Base-by-base conservation (phyloP, 805 yeast species). In the Candida nemodendra region DNA sequence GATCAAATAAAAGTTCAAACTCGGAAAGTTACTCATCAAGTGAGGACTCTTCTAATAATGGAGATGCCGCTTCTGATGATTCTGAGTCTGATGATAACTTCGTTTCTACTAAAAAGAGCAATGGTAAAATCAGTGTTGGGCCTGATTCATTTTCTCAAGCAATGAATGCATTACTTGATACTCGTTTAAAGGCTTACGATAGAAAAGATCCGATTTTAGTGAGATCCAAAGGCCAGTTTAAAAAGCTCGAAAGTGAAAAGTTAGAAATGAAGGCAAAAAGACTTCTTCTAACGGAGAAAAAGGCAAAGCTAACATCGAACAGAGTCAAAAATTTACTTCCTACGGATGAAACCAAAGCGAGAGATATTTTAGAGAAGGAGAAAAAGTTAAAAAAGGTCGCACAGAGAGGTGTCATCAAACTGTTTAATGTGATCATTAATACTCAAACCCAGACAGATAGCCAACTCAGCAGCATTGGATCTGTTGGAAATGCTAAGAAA, bases 121-220 rank as follows among this genome's bases (percentile, higher is more conserved):
- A 76, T 61, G 72, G 69, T 53, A 74, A 74, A 53, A 75, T 65
- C 30, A 82, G 75, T 43, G 88, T 82, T 60, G 91, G 89, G n/a
- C 73, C 87, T 1, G 81, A 71, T 30, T 71, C 79, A 2, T 91
- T 93, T 56, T 86, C 95, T 14, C 72, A 65, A 38, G 98, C 98
- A 0, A 78, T 93, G 55, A 78, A 69, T 48, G 93, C 95, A 12
- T 84, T 91, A 52, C 65, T 91, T 35, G 84, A 84, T 4, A 87
- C 98, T 2, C 81, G 79, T 53, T 69, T 91, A 48, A 93, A 93
- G 59, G 95, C 96, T 0, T 84, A 91, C 53, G 88, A 84, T 55
- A 73, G 97, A 56, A 75, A 75, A 30, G 95, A 90, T 59, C 99
- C 99, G 3, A 86, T 91, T 39, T 72, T 91, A 64, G 90, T 91